Evolutionary conservation across 2,329 filamentous ascomycete genomes (phyloP).

Genomic region (Diplodia sapinea): DNA sequence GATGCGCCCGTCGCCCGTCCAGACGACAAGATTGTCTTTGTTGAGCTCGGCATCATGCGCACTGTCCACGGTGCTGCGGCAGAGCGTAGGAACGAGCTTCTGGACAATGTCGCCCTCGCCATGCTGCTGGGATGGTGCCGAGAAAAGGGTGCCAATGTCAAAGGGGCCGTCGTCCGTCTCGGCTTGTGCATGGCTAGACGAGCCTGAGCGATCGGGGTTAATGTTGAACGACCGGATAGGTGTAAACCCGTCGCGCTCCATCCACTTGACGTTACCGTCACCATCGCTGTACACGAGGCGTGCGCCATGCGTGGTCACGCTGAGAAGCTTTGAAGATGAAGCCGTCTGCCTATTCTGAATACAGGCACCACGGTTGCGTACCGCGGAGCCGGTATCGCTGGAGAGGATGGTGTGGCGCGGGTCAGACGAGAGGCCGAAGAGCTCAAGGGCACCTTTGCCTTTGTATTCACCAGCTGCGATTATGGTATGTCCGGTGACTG

Average conservation of each 20-base stretch:
- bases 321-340: constrained; percentile 79
- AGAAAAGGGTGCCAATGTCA: constrained; percentile 63
- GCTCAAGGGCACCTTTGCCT: constrained; percentile 84
- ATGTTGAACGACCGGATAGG: constrained; percentile 64
- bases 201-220: constrained; percentile 49
- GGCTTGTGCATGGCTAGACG: constrained; percentile 31
- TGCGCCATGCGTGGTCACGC: constrained; percentile 80
- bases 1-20: constrained; percentile 81
- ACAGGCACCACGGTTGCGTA: constrained; percentile 34
- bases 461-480: constrained; percentile 91
- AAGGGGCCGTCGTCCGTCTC: constrained; percentile 47
- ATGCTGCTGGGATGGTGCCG: constrained; percentile 8
- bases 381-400: constrained; percentile 38
- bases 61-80: constrained; percentile 40
- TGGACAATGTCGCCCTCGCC: constrained; percentile 73
- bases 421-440: constrained; percentile 70
- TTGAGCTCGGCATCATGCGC: constrained; percentile 37
- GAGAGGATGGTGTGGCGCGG: constrained; percentile 42
- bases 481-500: constrained; percentile 65
- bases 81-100: constrained; percentile 70
- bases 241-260: constrained; percentile 77
- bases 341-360: constrained; percentile 81
- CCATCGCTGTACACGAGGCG: constrained; percentile 84
- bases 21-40: constrained; percentile 74
- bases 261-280: constrained; percentile 84